Evolutionary conservation across 495 filamentous ascomycete species (phyloP), one percentile per base, ranked within the genome.

Genomic region (Pyrenopolyporus hunteri): DNA sequence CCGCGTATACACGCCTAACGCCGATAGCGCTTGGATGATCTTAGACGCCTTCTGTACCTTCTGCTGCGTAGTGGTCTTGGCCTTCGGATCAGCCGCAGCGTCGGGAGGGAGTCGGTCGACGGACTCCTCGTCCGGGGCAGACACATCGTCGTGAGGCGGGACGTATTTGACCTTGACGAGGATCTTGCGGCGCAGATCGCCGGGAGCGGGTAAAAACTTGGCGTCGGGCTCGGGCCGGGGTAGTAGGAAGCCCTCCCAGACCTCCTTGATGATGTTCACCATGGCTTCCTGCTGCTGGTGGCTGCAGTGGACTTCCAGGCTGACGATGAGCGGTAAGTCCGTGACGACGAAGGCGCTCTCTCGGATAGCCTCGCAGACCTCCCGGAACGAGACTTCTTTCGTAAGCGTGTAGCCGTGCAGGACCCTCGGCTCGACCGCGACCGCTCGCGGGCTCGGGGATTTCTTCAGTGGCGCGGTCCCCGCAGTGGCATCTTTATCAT

Each of bases 401-500:
- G 93, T 98, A 6, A 96, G 78, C 0, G 93, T 98, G 69, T 93
- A 89, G 0, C 93, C 93, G 76, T 97, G 92, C 10, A 95, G 76
- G 2, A 97, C 92, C 32, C 85, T 74, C 0, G 92, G 92, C 68
- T 97, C 92, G 6, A 71, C 46, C n/a, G 67, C 45, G 37, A 50
- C 56, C 19, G 74, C 76, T 43, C 70, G 64, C 7, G 59, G 69
- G 7, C 72, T 75, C 10, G 49, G 36, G 26, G 71, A 54, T 37
- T 68, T 69, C 51, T 74, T 70, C 17, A 37, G 10, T 42, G 48
- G 39, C 7, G 35, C 17, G 29, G 45, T 56, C 17, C 19, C 29
- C 6, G 19, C 19, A 14, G 47, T 9, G 2, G 39, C 2, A 16
- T 11, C 31, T 26, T 49, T 55, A 25, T 33, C 19, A 13, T 43